A percentile compares a stretch with the other conserved stretches of the same genome.
Evolutionary conservation across 1,284 basidiomycete species (phyloP).

Genomic region (Moniliophthora roreri): DNA sequence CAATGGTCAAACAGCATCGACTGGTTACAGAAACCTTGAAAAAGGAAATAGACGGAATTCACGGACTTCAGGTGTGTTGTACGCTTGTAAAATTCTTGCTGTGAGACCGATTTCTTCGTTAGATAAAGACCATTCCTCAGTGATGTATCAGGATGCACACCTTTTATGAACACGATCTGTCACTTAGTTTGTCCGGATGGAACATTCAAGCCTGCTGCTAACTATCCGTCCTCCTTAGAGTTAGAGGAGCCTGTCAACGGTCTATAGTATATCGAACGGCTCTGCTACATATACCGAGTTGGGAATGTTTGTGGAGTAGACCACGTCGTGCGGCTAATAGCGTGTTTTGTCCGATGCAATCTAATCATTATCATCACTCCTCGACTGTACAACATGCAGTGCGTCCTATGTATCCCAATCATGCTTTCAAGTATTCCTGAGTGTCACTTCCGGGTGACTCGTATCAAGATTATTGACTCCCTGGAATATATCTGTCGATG

Average conservation of each 20-base stretch:
- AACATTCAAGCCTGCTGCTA: too few species aligned
- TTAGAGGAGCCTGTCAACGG: too few species aligned
- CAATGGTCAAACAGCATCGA: slow-evolving; percentile 92
- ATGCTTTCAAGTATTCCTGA: neutral
- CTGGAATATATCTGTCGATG: slow-evolving; percentile 46
- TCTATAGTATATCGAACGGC: too few species aligned
- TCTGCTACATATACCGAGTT: too few species aligned
- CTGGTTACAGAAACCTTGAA: slow-evolving; percentile 89
- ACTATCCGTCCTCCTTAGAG: too few species aligned
- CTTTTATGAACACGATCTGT: too few species aligned
- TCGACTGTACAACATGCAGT: neutral
- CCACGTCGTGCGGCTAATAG: too few species aligned
- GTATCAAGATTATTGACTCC: slow-evolving; percentile 58
- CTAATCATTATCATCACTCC: too few species aligned
- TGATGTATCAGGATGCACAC: slow-evolving; percentile 17
- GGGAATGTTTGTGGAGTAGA: too few species aligned
- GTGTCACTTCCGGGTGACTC: slow-evolving; percentile 33
- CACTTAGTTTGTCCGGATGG: too few species aligned
- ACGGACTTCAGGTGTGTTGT: slow-evolving; percentile 85
- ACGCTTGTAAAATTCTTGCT: neutral
- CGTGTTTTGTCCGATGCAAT: too few species aligned
- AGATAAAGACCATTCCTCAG: slow-evolving; percentile 41
- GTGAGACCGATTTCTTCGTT: neutral
- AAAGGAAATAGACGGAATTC: slow-evolving; percentile 88
- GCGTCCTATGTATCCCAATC: neutral